Conservation (phyloP, 768 basidiomycete species). For the Calvatia gigantea region DNA sequence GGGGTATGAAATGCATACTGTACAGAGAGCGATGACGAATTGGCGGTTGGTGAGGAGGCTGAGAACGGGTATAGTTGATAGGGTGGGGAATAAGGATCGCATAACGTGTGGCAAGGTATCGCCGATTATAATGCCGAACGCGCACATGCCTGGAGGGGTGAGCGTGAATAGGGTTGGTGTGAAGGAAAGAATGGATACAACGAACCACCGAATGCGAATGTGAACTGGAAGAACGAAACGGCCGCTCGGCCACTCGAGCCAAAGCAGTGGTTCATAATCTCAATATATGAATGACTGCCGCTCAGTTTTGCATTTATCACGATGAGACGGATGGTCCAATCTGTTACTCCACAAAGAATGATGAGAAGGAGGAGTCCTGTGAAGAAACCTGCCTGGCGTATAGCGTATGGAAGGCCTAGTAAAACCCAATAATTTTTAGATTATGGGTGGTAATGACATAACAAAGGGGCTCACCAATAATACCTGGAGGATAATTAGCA, state of each 20-base stretch:
- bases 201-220: conserved; percentile 94
- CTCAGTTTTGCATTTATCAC: conserved; percentile 95
- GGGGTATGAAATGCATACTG: conserved; percentile 87
- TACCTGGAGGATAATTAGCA: conserved; percentile 40
- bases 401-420: conserved; percentile 87
- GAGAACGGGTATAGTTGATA: conserved; percentile 66
- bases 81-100: conserved; percentile 74
- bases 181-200: neutral
- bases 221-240: conserved; percentile 95
- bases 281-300: conserved; percentile 88
- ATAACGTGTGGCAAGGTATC: conserved; percentile 97
- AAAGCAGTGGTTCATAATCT: conserved; percentile 92
- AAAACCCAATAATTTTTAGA: neutral
- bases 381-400: conserved; percentile 93
- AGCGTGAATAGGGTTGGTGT: neutral
- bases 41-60: conserved; percentile 79
- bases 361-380: conserved; percentile 82
- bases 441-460: neutral
- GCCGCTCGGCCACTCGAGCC: conserved; percentile 88
- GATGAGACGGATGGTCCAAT: conserved; percentile 97
- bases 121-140: conserved; percentile 96
- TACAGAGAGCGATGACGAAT: conserved; percentile 87
- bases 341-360: conserved; percentile 79
- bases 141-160: conserved; percentile 77
- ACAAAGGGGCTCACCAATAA: conserved; percentile 55